Percentiles rank a stretch among this genome's conserved stretches.
Evolutionary conservation across 805 yeast species (phyloP).

Genomic region (Spathaspora hagerdaliae): DNA sequence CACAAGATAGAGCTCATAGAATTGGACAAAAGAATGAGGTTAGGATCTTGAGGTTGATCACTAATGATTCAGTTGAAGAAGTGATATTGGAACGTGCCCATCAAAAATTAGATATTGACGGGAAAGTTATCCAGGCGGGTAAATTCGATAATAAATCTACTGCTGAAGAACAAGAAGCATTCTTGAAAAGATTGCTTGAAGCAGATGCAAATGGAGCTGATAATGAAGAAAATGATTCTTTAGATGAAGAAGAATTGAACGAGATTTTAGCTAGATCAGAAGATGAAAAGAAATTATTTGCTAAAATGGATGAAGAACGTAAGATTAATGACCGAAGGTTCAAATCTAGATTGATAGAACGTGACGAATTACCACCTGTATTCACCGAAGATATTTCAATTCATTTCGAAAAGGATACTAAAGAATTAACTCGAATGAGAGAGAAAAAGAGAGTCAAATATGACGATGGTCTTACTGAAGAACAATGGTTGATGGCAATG

Average conservation of each 20-base stretch:
- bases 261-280: conserved; percentile 69
- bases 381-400: conserved; percentile 61
- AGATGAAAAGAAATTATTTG: conserved; percentile 53
- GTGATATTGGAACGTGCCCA: conserved; percentile 78
- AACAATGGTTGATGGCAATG: conserved; percentile 84
- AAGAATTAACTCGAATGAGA: conserved; percentile 58
- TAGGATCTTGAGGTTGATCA: conserved; percentile 72
- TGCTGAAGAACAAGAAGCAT: conserved; percentile 82
- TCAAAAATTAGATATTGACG: conserved; percentile 81
- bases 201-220: conserved; percentile 57
- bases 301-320: conserved; percentile 59
- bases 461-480: conserved; percentile 89
- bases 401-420: conserved; percentile 48
- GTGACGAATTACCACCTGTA: conserved; percentile 74
- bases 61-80: conserved; percentile 81
- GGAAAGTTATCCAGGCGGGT: conserved; percentile 89
- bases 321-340: conserved; percentile 26
- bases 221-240: conserved; percentile 51
- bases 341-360: conserved; percentile 56
- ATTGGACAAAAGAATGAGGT: conserved; percentile 89
- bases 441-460: conserved; percentile 76
- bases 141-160: conserved; percentile 84
- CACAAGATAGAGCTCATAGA: conserved; percentile 87
- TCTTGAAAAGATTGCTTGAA: conserved; percentile 65
- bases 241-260: conserved; percentile 69